Conservation (phyloP, 306 rosid genomes). For the Prunus mira region DNA sequence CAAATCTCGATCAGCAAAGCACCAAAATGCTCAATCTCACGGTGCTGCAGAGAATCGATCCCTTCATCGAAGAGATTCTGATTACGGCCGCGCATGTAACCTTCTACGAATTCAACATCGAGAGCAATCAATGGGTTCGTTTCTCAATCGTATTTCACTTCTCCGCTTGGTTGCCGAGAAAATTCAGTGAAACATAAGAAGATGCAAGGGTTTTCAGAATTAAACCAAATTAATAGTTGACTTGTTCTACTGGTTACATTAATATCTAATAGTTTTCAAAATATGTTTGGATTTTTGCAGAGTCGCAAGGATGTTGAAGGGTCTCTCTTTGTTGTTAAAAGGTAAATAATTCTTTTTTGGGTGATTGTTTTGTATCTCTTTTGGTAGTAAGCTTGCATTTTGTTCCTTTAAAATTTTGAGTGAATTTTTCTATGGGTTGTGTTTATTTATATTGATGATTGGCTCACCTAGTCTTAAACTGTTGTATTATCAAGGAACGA, state of each 20-base stretch:
- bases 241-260: neutral
- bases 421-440: neutral
- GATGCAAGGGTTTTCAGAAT: neutral
- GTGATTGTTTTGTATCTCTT: neutral
- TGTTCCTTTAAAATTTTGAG: neutral
- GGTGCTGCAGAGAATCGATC: conserved; percentile 85
- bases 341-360: conserved; percentile 34
- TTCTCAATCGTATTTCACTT: conserved; percentile 16
- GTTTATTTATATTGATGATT: neutral
- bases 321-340: conserved; percentile 93
- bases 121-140: conserved; percentile 81
- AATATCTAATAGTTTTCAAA: neutral
- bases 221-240: neutral
- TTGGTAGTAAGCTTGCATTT: neutral
- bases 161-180: conserved; percentile 12
- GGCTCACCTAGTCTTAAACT: conserved; percentile 4
- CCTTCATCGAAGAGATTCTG: conserved; percentile 83
- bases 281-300: conserved; percentile 37
- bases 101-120: conserved; percentile 81
- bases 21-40: conserved; percentile 88
- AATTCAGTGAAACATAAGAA: neutral
- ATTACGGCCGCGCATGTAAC: conserved; percentile 94
- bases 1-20: conserved; percentile 84
- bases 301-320: conserved; percentile 99
- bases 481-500: conserved; percentile 42